phyloP scores from a whole-genome alignment of 2,329 filamentous ascomycete genomes.

The Aspergillus clavatus region DNA sequence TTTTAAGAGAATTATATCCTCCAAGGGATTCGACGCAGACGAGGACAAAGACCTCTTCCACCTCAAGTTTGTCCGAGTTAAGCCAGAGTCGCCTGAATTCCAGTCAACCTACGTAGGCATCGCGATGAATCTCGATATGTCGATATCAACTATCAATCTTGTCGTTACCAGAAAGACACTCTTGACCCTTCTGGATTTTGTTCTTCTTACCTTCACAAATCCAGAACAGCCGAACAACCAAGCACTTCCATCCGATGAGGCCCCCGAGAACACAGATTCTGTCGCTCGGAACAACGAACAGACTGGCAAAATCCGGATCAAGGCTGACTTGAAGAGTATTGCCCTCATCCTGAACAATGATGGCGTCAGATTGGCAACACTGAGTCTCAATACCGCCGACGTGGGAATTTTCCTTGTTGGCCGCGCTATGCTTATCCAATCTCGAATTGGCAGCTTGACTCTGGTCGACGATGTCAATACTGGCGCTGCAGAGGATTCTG shows the following conservation, averaged over 20 bases:
- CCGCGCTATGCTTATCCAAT: slow-evolving; percentile 80
- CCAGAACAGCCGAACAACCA: slow-evolving; percentile 47
- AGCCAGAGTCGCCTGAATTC: slow-evolving; percentile 87
- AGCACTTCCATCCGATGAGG: slow-evolving; percentile 28
- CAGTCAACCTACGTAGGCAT: slow-evolving; percentile 87
- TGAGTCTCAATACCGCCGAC: slow-evolving; percentile 88
- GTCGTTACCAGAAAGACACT: slow-evolving; percentile 91
- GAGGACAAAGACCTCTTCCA: slow-evolving; percentile 77
- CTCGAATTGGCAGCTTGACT: slow-evolving; percentile 79
- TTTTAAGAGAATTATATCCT: slow-evolving; percentile 97
- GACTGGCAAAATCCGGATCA: slow-evolving; percentile 81
- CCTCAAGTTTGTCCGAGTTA: slow-evolving; percentile 86
- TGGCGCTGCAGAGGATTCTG: slow-evolving; percentile 75
- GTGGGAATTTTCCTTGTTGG: slow-evolving; percentile 84
- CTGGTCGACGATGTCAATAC: slow-evolving; percentile 91
- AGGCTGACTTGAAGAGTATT: slow-evolving; percentile 89
- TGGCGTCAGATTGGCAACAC: slow-evolving; percentile 84
- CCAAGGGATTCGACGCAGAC: slow-evolving; percentile 65
- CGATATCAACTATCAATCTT: slow-evolving; percentile 91
- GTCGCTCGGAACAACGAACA: slow-evolving; percentile 29
- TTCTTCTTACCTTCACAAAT: slow-evolving; percentile 82
- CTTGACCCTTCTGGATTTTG: slow-evolving; percentile 87
- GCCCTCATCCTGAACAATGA: slow-evolving; percentile 95
- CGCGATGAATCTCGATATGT: slow-evolving; percentile 85
- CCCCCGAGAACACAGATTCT: slow-evolving; percentile 22